Evolutionary conservation across 495 filamentous ascomycete species (phyloP).

Genomic region (Aspergillus haitiensis): DNA sequence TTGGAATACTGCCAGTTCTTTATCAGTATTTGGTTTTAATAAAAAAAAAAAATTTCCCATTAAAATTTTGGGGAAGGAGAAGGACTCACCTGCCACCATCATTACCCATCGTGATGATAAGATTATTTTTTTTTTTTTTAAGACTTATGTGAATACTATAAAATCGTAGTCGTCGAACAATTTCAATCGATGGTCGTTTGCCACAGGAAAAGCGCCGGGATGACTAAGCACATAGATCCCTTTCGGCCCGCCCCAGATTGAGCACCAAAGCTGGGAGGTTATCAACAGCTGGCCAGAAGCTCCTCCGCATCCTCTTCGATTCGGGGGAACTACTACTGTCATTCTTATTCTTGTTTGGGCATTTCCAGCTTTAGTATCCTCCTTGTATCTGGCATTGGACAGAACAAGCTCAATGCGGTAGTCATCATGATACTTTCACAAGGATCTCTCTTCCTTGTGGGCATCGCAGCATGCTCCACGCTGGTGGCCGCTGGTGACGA

Average conservation of each 20-base stretch:
- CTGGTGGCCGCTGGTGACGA: slow-evolving; percentile 38
- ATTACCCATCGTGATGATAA: slow-evolving; percentile 74
- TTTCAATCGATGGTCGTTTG: background rate
- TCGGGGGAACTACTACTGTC: slow-evolving; percentile 2
- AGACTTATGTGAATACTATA: background rate
- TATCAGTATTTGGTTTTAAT: background rate
- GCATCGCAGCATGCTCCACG: slow-evolving; percentile 39
- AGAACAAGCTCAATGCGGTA: slow-evolving; percentile 41
- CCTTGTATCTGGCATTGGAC: slow-evolving; percentile 6
- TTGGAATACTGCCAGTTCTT: slow-evolving; percentile 72
- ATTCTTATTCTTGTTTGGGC: background rate
- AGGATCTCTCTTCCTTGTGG: slow-evolving; percentile 41
- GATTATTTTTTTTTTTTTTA: background rate
- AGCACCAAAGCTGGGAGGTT: slow-evolving; percentile 13
- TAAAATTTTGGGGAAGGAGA: background rate
- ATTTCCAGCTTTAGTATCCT: too few species aligned
- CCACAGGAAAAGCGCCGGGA: slow-evolving; percentile 8
- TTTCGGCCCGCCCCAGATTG: slow-evolving; percentile 6
- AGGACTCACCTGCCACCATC: slow-evolving; percentile 72
- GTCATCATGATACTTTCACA: slow-evolving; percentile 43
- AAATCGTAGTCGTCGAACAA: background rate
- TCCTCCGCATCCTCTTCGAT: slow-evolving; percentile 31
- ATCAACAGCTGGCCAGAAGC: slow-evolving; percentile 45
- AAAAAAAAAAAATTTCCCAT: background rate
- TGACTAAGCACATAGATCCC: slow-evolving; percentile 26